Evolutionary conservation across 192 early-diverging fungal species (phyloP).

Genomic region (Pilaira anomala): DNA sequence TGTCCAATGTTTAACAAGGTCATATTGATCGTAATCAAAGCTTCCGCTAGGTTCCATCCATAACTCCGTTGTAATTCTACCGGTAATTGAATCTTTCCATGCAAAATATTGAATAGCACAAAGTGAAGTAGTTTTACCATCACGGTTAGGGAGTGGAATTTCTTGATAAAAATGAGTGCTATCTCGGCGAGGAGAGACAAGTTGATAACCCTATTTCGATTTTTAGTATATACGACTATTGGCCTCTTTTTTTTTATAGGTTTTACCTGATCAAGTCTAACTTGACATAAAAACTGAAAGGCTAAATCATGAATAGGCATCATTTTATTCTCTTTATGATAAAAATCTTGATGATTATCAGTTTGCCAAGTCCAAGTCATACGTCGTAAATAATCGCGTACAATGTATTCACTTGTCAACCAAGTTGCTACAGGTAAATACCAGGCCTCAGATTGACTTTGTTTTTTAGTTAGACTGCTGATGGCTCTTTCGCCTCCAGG

Average conservation of each 20-base stretch:
- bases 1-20: slow-evolving; percentile 26
- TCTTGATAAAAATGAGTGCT: slow-evolving; percentile 52
- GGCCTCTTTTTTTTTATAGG: too few species aligned
- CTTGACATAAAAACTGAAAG: slow-evolving; percentile 53
- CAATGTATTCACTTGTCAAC: slow-evolving; percentile 38
- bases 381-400: slow-evolving; percentile 48
- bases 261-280: slow-evolving; percentile 43
- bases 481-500: not conserved
- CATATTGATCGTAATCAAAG: slow-evolving; percentile 12
- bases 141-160: slow-evolving; percentile 21
- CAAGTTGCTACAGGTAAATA: slow-evolving; percentile 25
- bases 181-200: slow-evolving; percentile 39
- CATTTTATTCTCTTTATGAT: slow-evolving; percentile 33
- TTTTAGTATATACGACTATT: not conserved
- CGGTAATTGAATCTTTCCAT: slow-evolving; percentile 40
- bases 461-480: not conserved
- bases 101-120: slow-evolving; percentile 53
- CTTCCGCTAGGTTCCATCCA: slow-evolving; percentile 51
- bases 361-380: slow-evolving; percentile 49
- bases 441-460: slow-evolving; percentile 21
- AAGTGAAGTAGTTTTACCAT: slow-evolving; percentile 3
- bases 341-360: slow-evolving; percentile 24
- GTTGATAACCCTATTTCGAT: slow-evolving; percentile 29
- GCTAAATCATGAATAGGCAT: slow-evolving; percentile 53
- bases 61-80: slow-evolving; percentile 49